A percentile compares a stretch with the other conserved stretches of the same genome.
Evolutionary conservation across 2,329 filamentous ascomycete species (phyloP).

Genomic region (Leptodontidium sp.): DNA sequence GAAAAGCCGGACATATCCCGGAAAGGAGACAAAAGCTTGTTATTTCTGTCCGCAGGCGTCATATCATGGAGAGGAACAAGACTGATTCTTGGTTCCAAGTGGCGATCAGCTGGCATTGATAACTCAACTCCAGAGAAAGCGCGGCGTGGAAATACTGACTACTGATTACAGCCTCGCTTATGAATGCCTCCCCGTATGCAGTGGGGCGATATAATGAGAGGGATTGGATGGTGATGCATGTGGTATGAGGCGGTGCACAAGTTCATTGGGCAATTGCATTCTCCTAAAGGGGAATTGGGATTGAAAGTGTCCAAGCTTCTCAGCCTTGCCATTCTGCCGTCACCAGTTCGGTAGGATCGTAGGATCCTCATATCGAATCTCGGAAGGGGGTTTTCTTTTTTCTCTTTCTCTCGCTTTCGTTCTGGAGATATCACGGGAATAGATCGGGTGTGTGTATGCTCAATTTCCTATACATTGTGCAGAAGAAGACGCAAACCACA

Average conservation of each 20-base stretch:
- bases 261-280: conserved; percentile 1
- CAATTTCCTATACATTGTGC: background rate
- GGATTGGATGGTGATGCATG: background rate
- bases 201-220: background rate
- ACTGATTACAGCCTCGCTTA: conserved; percentile 10
- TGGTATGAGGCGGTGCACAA: background rate
- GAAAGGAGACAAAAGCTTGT: background rate
- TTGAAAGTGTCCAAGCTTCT: background rate
- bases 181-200: background rate
- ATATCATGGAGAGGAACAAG: background rate
- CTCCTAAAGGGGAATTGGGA: background rate
- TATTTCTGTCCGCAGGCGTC: background rate
- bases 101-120: background rate
- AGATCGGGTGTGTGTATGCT: background rate
- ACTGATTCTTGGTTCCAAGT: background rate
- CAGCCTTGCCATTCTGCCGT: background rate
- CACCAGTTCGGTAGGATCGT: background rate
- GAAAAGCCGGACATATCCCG: background rate
- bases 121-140: background rate
- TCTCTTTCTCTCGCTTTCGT: too few species aligned
- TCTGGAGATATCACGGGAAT: too few species aligned
- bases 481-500: conserved; percentile 2
- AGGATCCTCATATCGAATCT: background rate
- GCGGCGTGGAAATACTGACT: too few species aligned
- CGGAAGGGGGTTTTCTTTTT: too few species aligned